Percentiles rank a stretch among this genome's conserved stretches.
These are phyloP conservation scores for Styphnolobium japonicum DNA, from an alignment of 306 rosid genomes.

Conservation along the genomic window DNA sequence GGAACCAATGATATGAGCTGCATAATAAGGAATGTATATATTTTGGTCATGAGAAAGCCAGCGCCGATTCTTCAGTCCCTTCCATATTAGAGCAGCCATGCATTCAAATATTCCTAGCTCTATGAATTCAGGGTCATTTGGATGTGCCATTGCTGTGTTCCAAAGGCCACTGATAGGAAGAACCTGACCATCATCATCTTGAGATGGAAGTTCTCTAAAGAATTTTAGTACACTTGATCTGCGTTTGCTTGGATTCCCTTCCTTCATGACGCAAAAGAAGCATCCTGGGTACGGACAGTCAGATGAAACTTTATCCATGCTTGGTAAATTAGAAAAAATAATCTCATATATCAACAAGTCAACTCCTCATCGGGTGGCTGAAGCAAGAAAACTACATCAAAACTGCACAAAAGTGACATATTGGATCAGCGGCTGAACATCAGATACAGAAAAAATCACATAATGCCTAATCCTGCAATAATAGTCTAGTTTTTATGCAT, in stretches of 20 bases:
- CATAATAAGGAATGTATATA: conserved; percentile 94
- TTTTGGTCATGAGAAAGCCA: conserved; percentile 99
- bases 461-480: not conserved
- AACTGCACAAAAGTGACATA: conserved; percentile 33
- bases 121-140: conserved; percentile 93
- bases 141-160: conserved; percentile 99
- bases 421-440: conserved; percentile 12
- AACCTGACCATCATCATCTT: conserved; percentile 98
- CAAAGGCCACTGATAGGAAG: conserved; percentile 99
- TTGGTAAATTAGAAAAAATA: conserved; percentile 26
- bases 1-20: conserved; percentile 97
- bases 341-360: conserved; percentile 23
- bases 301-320: conserved; percentile 82
- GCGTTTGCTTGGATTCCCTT: conserved; percentile 93
- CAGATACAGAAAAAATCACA: not conserved
- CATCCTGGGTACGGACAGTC: conserved; percentile 99
- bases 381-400: conserved; percentile 36
- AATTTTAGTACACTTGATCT: conserved; percentile 85
- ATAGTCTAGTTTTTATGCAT: not conserved
- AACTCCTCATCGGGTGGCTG: conserved; percentile 37
- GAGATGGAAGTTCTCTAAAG: conserved; percentile 92
- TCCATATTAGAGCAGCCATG: conserved; percentile 94
- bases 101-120: conserved; percentile 94
- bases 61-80: conserved; percentile 92
- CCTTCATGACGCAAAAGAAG: conserved; percentile 99